Base-by-base conservation (phyloP, 805 yeast species). In the Diddensiella santjacobensis region DNA sequence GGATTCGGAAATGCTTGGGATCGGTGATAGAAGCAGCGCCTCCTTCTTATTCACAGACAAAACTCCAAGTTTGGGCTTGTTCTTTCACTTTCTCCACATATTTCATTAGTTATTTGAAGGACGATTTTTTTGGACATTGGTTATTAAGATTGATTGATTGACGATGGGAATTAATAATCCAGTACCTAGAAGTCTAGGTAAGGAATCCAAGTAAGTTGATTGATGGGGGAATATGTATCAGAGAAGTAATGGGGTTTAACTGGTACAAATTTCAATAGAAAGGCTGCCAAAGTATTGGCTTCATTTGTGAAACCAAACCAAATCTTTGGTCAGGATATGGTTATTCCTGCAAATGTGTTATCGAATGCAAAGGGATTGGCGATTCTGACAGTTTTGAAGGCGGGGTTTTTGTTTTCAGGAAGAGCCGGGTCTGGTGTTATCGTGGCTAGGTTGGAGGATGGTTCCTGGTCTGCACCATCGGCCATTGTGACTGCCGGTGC, bases 391-490 rank as follows among this genome's bases (percentile, higher is more conserved):
- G 97, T 93, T n/a, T 72, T 91, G 49, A 91, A 93, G 66, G 99
- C 98, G 3, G 99, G 99, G 2, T 91, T 91, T 66, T 72, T 91
- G 48, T 91, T 91, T 66, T 87, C 96, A 2, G 99, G 98, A 23
- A 79, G 99, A 65, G 98, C 97, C 0, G 99, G 99, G 22, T 87
- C 96, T 1, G 99, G 99, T 55, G 87, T 91, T 30, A 85, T 91
- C 52, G 95, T 91, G 22, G 96, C 97, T 3, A 73, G 97, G 51
- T 74, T 93, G 43, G 95, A 95, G 1, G 98, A 93, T 67, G 98
- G 97, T 0, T 69, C 85, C 0, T 91, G 99, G 99, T 89, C 97
- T 11, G 95, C 97, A 2, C 99, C 99, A 1, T 83, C 95, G 2
- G 99, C 97, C 6, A 84, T 93, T 56, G 83, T 81, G 45, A 87